A percentile compares a stretch with the other conserved stretches of the same genome.
phyloP scores from a whole-genome alignment of 305 asterid species.

The Vinca major region DNA sequence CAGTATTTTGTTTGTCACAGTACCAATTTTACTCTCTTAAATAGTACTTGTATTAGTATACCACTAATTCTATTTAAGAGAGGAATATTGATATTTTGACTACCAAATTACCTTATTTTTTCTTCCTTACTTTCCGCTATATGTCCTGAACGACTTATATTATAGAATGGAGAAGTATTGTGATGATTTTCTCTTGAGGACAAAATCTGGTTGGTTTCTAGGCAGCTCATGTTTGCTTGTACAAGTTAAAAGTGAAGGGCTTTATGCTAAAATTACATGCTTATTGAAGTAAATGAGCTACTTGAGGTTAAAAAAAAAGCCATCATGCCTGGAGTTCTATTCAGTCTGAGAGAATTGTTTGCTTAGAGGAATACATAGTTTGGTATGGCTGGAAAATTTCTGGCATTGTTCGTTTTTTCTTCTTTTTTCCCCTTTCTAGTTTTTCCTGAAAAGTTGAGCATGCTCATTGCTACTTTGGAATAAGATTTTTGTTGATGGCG shows the following conservation, averaged over 20 bases:
- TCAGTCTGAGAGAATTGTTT: neutral
- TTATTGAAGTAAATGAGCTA: neutral
- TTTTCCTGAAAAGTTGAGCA: neutral
- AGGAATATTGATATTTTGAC: too few species aligned
- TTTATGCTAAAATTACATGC: neutral
- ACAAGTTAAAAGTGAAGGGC: neutral
- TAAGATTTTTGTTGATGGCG: neutral
- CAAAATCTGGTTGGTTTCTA: neutral
- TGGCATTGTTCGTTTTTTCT: too few species aligned
- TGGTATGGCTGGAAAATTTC: too few species aligned
- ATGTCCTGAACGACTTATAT: too few species aligned
- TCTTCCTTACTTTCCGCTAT: too few species aligned
- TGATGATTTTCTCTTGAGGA: neutral
- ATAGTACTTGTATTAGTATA: too few species aligned
- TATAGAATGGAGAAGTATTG: too few species aligned
- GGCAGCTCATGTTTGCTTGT: neutral
- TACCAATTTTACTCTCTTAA: too few species aligned
- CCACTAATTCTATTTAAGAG: too few species aligned
- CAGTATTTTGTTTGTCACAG: too few species aligned
- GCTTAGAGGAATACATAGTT: neutral
- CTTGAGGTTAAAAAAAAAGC: neutral
- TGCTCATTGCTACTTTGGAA: neutral
- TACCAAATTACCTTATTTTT: too few species aligned
- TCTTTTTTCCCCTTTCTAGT: too few species aligned
- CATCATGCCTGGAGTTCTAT: neutral